A percentile compares a stretch with the other conserved stretches of the same genome.
Evolutionary conservation across 371 early-diverging fungal species (phyloP).

Genomic region (Mucor mucedo): DNA sequence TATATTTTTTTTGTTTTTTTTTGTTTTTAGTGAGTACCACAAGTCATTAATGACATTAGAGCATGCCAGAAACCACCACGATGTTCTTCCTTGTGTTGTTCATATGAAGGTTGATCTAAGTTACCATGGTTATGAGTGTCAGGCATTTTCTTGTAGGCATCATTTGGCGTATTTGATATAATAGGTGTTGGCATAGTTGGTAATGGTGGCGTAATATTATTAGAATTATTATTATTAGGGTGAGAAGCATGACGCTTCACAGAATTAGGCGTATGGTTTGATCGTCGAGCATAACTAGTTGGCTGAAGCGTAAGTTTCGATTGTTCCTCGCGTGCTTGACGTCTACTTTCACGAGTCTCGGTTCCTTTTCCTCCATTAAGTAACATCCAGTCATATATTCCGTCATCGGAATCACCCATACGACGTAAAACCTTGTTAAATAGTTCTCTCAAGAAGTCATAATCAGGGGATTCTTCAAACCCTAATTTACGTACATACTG

Average conservation of each 20-base stretch:
- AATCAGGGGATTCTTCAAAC: constrained; percentile 98
- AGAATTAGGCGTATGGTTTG: constrained; percentile 23
- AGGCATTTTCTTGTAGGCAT: constrained; percentile 28
- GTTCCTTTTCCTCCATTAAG: constrained; percentile 61
- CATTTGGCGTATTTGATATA: constrained; percentile 12
- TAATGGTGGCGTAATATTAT: constrained; percentile 22
- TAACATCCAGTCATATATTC: constrained; percentile 97
- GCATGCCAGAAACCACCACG: constrained; percentile 34
- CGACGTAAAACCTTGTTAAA: constrained; percentile 85
- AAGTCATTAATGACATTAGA: constrained; percentile 36
- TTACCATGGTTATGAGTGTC: constrained; percentile 19
- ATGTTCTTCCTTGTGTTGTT: constrained; percentile 24
- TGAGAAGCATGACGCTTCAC: constrained; percentile 35
- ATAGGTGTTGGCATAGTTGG: constrained; percentile 10
- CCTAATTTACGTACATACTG: constrained; percentile 92
- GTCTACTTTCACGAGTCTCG: constrained; percentile 29
- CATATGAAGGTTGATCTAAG: constrained; percentile 10
- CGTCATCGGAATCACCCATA: constrained; percentile 83
- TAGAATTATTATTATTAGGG: constrained; percentile 11
- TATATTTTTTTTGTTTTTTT: constrained; percentile 1
- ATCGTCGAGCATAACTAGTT: constrained; percentile 17
- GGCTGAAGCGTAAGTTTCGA: constrained; percentile 19
- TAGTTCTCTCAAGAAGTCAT: constrained; percentile 85
- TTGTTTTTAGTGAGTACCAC: constrained; percentile 29
- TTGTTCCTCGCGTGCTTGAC: constrained; percentile 35